A percentile compares a stretch with the other conserved stretches of the same genome.
Conservation (phyloP, 768 basidiomycete genomes). For the Auriscalpium orientale region DNA sequence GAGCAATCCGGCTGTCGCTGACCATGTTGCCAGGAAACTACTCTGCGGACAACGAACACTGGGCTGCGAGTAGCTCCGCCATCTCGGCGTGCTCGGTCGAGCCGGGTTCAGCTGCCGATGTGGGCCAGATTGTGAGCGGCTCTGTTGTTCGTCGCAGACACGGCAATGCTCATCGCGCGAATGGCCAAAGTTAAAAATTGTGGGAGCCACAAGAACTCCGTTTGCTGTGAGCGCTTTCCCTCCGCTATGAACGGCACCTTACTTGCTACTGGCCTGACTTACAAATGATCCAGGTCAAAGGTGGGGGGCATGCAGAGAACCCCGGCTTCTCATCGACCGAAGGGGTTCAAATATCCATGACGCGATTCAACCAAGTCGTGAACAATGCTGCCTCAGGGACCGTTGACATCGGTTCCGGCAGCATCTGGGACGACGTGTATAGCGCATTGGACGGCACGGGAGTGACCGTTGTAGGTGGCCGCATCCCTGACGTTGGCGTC, state of each 20-base stretch:
- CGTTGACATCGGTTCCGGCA: constrained; percentile 16
- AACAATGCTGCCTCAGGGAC: constrained; percentile 2
- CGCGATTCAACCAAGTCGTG: constrained; percentile 11
- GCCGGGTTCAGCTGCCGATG: constrained; percentile 14
- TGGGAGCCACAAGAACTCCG: background rate
- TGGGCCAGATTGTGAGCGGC: constrained; percentile 9
- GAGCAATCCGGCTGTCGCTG: no score
- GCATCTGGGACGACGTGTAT: constrained; percentile 23
- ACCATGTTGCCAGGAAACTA: constrained; percentile 3
- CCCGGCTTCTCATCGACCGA: constrained; percentile 20
- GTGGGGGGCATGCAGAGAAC: constrained; percentile 19
- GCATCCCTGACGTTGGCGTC: constrained; percentile 18
- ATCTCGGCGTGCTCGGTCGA: constrained; percentile 14
- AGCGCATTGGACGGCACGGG: constrained; percentile 9
- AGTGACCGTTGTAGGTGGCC: constrained; percentile 19
- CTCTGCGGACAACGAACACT: constrained; percentile 5
- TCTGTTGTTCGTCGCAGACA: background rate
- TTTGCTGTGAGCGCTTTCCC: no score
- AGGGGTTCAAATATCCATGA: constrained; percentile 21
- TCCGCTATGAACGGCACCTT: background rate
- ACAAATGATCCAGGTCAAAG: constrained; percentile 10
- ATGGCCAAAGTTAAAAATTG: background rate
- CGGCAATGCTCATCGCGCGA: background rate
- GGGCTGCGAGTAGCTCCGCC: constrained; percentile 2
- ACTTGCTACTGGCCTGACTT: background rate